Evolutionary conservation across 169 alveolate species (phyloP).

Genomic region (Toxoplasma gondii): DNA sequence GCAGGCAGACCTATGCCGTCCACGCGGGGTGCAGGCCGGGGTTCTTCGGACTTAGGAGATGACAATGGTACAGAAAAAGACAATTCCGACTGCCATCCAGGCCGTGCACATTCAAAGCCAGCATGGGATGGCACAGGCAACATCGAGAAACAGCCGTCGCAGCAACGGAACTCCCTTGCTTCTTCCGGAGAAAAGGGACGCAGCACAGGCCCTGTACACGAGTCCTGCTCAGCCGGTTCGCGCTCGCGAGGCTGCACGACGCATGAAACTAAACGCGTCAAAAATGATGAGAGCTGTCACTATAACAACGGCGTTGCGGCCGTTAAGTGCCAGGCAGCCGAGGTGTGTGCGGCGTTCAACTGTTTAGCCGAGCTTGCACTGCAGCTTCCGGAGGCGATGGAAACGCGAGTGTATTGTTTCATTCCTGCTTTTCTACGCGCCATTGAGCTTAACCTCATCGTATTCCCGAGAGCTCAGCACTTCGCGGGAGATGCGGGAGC

Average conservation of each 20-base stretch:
- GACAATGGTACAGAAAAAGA: too few relatives aligned
- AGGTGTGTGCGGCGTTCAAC: conserved; percentile 24
- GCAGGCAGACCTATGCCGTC: too few relatives aligned
- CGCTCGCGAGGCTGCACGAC: background rate
- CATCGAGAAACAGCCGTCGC: too few relatives aligned
- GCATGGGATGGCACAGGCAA: too few relatives aligned
- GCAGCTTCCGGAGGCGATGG: conserved; percentile 10
- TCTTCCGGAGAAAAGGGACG: too few relatives aligned
- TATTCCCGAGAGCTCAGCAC: background rate
- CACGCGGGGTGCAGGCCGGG: too few relatives aligned
- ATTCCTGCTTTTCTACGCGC: background rate
- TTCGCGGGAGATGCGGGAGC: background rate
- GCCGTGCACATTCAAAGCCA: too few relatives aligned
- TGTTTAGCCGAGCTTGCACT: background rate
- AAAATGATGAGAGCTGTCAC: background rate
- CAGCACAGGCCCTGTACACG: too few relatives aligned
- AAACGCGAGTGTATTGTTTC: background rate
- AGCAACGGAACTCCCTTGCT: too few relatives aligned
- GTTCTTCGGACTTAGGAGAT: too few relatives aligned
- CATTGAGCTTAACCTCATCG: background rate
- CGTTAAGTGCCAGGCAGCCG: background rate
- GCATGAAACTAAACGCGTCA: background rate
- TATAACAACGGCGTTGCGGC: background rate
- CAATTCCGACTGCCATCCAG: too few relatives aligned
- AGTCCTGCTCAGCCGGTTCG: background rate